These are phyloP conservation scores for Mycosphaerella sp. DNA, from an alignment of 2,329 filamentous ascomycete species.

Conservation along the genomic window DNA sequence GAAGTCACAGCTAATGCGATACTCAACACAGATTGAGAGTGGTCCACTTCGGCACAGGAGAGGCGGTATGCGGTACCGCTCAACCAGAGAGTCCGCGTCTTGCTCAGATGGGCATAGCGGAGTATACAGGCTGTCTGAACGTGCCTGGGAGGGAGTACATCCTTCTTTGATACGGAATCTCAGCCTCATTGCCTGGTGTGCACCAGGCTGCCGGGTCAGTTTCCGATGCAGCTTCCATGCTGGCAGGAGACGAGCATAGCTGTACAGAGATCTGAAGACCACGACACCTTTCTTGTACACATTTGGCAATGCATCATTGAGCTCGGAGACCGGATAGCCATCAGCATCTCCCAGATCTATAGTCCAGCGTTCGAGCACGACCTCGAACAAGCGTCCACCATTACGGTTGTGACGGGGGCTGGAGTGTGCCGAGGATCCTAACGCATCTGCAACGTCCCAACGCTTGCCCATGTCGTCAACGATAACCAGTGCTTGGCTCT, in stretches of 20 bases:
- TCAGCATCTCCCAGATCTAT: conserved; percentile 67
- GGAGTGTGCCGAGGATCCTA: conserved; percentile 56
- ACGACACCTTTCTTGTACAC: conserved; percentile 98
- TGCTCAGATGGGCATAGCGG: conserved; percentile 60
- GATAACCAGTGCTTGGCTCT: conserved; percentile 80
- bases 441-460: conserved; percentile 83
- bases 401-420: conserved; percentile 41
- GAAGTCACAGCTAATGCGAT: conserved; percentile 85
- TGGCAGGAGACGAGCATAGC: conserved; percentile 74
- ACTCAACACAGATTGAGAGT: conserved; percentile 73
- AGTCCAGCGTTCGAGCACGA: conserved; percentile 86
- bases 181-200: conserved; percentile 60
- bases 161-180: conserved; percentile 70
- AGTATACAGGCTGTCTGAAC: conserved; percentile 62
- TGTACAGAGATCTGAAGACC: conserved; percentile 82
- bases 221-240: conserved; percentile 78
- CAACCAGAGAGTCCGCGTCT: conserved; percentile 50
- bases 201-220: conserved; percentile 61
- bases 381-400: conserved; percentile 52
- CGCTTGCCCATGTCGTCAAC: conserved; percentile 84
- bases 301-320: conserved; percentile 63
- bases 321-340: conserved; percentile 50
- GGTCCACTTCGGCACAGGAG: conserved; percentile 82
- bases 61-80: conserved; percentile 73
- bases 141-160: conserved; percentile 45